Percentiles rank a stretch among this genome's conserved stretches.
phyloP scores from a whole-genome alignment of 2,329 filamentous ascomycete genomes.

The Leptographium radiaticola region DNA sequence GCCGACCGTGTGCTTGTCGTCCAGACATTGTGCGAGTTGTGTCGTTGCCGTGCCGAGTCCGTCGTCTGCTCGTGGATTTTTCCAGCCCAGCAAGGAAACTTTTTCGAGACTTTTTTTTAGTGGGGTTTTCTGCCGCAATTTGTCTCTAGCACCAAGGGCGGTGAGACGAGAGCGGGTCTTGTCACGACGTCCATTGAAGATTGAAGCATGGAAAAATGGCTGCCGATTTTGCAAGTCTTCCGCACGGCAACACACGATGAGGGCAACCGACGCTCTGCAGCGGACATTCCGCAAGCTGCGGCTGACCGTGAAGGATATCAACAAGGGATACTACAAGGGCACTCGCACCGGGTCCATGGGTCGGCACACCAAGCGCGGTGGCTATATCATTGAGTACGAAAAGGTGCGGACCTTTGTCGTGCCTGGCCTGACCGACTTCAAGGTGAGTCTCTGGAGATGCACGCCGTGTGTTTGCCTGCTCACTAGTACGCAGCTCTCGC shows the following conservation, averaged over 20 bases:
- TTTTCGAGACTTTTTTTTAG: slow-evolving; percentile 7
- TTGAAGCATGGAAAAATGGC: too few species aligned
- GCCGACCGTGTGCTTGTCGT: slow-evolving; percentile 44
- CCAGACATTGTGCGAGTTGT: slow-evolving; percentile 32
- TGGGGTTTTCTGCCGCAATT: slow-evolving; percentile 10
- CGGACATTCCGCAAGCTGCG: slow-evolving; percentile 59
- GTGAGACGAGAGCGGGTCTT: slow-evolving; percentile 2
- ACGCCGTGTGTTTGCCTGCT: slow-evolving; percentile 2
- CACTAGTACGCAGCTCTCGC: slow-evolving; percentile 49
- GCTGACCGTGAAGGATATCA: slow-evolving; percentile 86
- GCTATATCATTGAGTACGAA: slow-evolving; percentile 69
- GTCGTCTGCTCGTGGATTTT: not conserved
- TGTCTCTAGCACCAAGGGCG: slow-evolving; percentile 5
- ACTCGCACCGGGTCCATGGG: slow-evolving; percentile 83
- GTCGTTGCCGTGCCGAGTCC: not conserved
- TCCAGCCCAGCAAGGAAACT: not conserved
- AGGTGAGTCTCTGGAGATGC: slow-evolving; percentile 33
- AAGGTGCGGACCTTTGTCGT: slow-evolving; percentile 89
- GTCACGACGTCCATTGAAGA: not conserved
- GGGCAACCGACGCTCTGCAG: slow-evolving; percentile 54
- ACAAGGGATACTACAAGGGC: slow-evolving; percentile 95
- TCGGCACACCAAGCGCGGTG: slow-evolving; percentile 67
- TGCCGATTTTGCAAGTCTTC: not conserved
- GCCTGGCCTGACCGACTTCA: slow-evolving; percentile 52
- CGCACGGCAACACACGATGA: slow-evolving; percentile 32